phyloP scores from a whole-genome alignment of 768 basidiomycete genomes.

The Lactifluus echinatus region DNA sequence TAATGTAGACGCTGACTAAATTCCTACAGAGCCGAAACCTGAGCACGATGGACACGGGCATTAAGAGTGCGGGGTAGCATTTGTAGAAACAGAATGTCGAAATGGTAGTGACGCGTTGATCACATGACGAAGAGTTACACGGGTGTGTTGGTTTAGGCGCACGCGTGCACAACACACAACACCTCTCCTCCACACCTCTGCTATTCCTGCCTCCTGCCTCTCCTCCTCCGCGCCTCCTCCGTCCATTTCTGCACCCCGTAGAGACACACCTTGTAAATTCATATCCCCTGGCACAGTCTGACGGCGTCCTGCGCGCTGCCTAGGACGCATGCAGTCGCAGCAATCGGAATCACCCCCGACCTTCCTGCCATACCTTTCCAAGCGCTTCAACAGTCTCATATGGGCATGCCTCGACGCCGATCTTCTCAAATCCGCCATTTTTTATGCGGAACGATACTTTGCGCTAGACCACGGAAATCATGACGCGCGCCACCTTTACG shows the following conservation, averaged over 20 bases:
- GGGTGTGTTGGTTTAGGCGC: conserved; percentile 2
- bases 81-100: not conserved
- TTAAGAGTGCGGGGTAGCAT: conserved; percentile 24
- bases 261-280: not conserved
- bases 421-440: conserved; percentile 70
- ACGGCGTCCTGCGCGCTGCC: conserved; percentile 2
- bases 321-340: conserved; percentile 19
- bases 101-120: conserved; percentile 11
- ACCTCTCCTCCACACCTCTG: too few species aligned
- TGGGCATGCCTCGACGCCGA: conserved; percentile 83
- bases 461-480: conserved; percentile 63
- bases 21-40: conserved; percentile 52
- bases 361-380: conserved; percentile 49
- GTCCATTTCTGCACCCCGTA: not conserved
- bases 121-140: conserved; percentile 3
- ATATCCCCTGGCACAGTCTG: conserved; percentile 29
- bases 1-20: not conserved
- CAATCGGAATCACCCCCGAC: conserved; percentile 45
- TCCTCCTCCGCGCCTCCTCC: not conserved
- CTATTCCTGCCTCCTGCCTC: too few species aligned
- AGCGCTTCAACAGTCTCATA: conserved; percentile 63
- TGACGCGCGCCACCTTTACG: conserved; percentile 79
- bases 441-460: conserved; percentile 83
- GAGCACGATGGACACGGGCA: conserved; percentile 74
- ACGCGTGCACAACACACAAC: too few species aligned